Conservation (phyloP, 257 asterid species). For the Jaltomata sinuosa region DNA sequence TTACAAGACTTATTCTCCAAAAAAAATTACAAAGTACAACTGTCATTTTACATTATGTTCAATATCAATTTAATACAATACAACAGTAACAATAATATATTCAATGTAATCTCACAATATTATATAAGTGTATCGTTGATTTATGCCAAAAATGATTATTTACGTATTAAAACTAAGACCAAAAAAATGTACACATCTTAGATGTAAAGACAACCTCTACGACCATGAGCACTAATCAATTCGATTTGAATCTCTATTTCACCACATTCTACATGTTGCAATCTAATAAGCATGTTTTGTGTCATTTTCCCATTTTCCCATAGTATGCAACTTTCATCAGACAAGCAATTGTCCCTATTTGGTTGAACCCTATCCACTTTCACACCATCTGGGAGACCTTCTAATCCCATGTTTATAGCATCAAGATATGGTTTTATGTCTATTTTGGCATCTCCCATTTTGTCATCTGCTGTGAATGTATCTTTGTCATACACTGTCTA, state of each 20-base stretch:
- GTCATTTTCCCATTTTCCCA: constrained; percentile 74
- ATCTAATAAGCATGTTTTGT: constrained; percentile 56
- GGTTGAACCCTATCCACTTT: constrained; percentile 61
- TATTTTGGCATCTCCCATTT: constrained; percentile 66
- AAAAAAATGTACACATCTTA: neutral
- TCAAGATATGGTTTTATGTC: constrained; percentile 42
- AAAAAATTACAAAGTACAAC: neutral
- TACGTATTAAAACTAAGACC: neutral
- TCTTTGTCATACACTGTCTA: constrained; percentile 74
- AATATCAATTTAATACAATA: neutral
- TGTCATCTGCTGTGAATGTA: constrained; percentile 75
- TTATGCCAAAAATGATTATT: neutral
- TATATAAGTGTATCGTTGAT: too few species aligned
- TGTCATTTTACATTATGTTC: neutral
- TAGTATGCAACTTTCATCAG: constrained; percentile 53
- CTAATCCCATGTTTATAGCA: constrained; percentile 45
- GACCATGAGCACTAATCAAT: neutral
- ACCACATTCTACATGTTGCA: constrained; percentile 62
- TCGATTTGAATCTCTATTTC: constrained; percentile 62
- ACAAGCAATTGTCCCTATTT: constrained; percentile 34
- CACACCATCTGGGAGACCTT: constrained; percentile 60
- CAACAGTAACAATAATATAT: neutral
- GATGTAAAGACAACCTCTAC: neutral
- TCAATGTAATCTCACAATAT: neutral
- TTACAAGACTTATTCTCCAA: neutral